Base-by-base conservation (phyloP, 1,139 yeast genomes). In the Sugiyamaella sp. region DNA sequence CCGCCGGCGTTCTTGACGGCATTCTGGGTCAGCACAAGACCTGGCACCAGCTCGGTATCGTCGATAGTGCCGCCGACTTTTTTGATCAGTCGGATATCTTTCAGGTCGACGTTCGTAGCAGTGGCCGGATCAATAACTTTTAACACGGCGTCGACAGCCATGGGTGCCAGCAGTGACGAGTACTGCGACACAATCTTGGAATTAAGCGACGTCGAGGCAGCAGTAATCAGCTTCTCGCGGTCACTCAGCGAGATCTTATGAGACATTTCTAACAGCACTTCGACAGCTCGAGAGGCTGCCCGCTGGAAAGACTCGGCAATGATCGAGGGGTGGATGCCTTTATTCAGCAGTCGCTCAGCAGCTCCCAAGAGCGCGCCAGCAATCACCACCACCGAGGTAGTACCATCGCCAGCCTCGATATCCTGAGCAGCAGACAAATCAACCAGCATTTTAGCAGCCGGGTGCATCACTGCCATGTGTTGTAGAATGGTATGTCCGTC, bases 351-450 rank as follows among this genome's bases (percentile, higher is more conserved):
- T 68, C 86, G 84, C 64, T 95, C 99, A 52, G 98, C 96, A 21
- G 99, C 99, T 33, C 93, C 96, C 53, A 93, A 77, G 52, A 93
- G 75, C 5, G 97, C 93, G 27, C 99, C 99, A 3, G 98, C 89
- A 61, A 93, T 78, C 57, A 93, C 93, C 33, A 95, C 99, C 37
- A 93, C 99, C 1, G 97, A 85, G 0, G 99, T 93, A 42, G 99
- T 93, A 61, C 99, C 99, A 70, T 93, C 99, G 55, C 99, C 99
- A 20, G 99, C 98, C 71, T 91, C 99, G 33, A 91, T 86, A 66
- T 93, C 99, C 73, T 93, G 99, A 1, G 99, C 98, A 47, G 93
- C 97, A 59, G 96, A 86, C 25, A 95, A 89, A 69, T 95, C 99
- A 49, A 93, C 99, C 64, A 93, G 80, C 98, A 95, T 93, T 67